phyloP scores from a whole-genome alignment of 495 filamentous ascomycete genomes.

The Aspergillus saccharolyticus region DNA sequence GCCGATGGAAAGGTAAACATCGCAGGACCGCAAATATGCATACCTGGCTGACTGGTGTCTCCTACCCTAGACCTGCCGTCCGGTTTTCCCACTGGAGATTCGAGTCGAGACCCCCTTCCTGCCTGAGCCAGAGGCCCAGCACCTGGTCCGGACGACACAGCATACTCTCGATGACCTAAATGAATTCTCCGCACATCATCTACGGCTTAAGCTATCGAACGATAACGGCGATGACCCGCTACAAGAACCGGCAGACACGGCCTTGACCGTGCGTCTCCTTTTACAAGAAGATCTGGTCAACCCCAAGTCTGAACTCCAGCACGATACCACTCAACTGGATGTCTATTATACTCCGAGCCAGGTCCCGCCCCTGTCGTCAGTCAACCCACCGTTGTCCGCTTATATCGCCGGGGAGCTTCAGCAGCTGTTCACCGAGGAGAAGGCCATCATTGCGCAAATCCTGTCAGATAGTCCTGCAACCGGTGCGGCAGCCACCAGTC shows the following conservation, averaged over 20 bases:
- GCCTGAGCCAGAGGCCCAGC: slow-evolving; percentile 62
- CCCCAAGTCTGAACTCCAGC: slow-evolving; percentile 56
- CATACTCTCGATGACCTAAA: slow-evolving; percentile 86
- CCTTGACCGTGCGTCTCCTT: slow-evolving; percentile 64
- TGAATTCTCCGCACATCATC: slow-evolving; percentile 86
- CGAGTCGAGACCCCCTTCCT: slow-evolving; percentile 67
- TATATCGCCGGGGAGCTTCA: slow-evolving; percentile 79
- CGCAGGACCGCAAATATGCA: background rate
- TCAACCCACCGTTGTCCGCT: slow-evolving; percentile 67
- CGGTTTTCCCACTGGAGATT: slow-evolving; percentile 82
- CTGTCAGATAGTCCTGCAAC: slow-evolving; percentile 47
- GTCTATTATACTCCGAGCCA: slow-evolving; percentile 74
- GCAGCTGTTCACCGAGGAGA: slow-evolving; percentile 79
- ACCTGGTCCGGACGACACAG: slow-evolving; percentile 77
- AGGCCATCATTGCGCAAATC: slow-evolving; percentile 79
- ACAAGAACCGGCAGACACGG: slow-evolving; percentile 43
- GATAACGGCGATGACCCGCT: slow-evolving; percentile 17
- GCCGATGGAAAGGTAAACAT: slow-evolving; percentile 76
- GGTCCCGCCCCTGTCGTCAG: slow-evolving; percentile 61
- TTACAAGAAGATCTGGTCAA: slow-evolving; percentile 52
- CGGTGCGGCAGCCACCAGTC: slow-evolving; percentile 22
- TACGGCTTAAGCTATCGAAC: slow-evolving; percentile 66
- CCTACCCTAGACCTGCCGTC: slow-evolving; percentile 65
- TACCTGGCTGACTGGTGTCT: background rate
- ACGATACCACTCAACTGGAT: slow-evolving; percentile 68